phyloP scores from a whole-genome alignment of 177 flowering plant species.

The Vitis hybrid region DNA sequence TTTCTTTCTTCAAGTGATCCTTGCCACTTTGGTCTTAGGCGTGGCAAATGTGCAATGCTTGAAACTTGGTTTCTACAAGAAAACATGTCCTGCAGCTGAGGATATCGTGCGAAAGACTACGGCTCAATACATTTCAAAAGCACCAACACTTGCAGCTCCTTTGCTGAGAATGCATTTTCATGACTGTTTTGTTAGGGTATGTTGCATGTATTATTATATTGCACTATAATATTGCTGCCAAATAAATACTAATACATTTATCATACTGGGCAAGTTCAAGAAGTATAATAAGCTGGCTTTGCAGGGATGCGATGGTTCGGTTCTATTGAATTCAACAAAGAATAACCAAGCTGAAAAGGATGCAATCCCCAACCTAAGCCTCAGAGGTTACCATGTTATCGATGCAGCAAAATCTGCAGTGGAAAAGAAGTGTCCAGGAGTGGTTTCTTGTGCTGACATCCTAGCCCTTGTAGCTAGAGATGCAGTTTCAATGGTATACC shows the following conservation, averaged over 20 bases:
- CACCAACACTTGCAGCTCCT: slow-evolving; percentile 33
- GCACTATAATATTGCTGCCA: no score
- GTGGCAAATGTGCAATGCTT: slow-evolving; percentile 12
- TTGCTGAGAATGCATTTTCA: slow-evolving; percentile 49
- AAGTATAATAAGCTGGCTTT: not conserved
- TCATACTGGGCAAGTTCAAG: no score
- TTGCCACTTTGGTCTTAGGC: not conserved
- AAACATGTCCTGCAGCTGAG: slow-evolving; percentile 22
- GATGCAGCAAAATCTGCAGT: slow-evolving; percentile 32
- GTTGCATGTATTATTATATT: not conserved
- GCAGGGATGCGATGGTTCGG: slow-evolving; percentile 59
- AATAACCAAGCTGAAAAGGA: slow-evolving; percentile 35
- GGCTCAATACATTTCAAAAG: not conserved
- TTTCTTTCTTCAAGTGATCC: slow-evolving; percentile 1
- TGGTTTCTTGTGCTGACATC: slow-evolving; percentile 47
- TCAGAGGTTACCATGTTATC: slow-evolving; percentile 38
- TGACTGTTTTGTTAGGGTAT: slow-evolving; percentile 52
- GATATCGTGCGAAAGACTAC: slow-evolving; percentile 8
- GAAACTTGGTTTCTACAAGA: slow-evolving; percentile 14
- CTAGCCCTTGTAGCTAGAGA: slow-evolving; percentile 37
- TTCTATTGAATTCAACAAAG: slow-evolving; percentile 34
- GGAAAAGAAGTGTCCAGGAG: slow-evolving; percentile 38
- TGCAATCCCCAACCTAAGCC: slow-evolving; percentile 30
- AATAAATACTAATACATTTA: no score
- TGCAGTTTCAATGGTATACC: slow-evolving; percentile 18